These are phyloP conservation scores for Microglena sp. DNA, from an alignment of 139 green algal species.

Conservation along the genomic window DNA sequence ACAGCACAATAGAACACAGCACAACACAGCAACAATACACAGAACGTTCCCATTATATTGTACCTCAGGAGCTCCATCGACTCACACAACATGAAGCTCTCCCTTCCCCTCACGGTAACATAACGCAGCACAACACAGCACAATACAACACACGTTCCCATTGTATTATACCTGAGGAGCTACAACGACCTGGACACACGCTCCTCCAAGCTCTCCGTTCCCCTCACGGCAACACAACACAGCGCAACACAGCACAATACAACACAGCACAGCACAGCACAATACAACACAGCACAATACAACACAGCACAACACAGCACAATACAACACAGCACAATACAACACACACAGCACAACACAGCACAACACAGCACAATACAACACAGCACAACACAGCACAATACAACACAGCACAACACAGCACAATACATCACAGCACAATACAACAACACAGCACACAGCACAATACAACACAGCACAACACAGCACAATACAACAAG, in stretches of 20 bases:
- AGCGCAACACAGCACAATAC: not conserved
- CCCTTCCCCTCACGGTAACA: too few relatives aligned
- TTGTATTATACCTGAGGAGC: not conserved
- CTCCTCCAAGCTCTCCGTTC: too few relatives aligned
- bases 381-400: not conserved
- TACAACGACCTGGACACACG: too few relatives aligned
- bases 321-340: not conserved
- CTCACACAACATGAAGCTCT: too few relatives aligned
- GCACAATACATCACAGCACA: not conserved
- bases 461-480: not conserved
- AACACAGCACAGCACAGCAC: conserved; percentile 1
- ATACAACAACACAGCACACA: not conserved
- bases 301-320: conserved; percentile 1
- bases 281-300: not conserved
- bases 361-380: conserved; percentile 2
- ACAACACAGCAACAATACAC: too few relatives aligned
- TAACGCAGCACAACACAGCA: not conserved
- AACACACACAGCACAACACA: too few relatives aligned
- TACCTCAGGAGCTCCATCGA: too few relatives aligned
- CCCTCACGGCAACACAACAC: conserved; percentile 1
- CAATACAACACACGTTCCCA: not conserved
- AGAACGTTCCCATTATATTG: too few relatives aligned
- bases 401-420: not conserved
- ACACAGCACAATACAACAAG: too few relatives aligned
- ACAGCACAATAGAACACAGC: too few relatives aligned